phyloP scores from a whole-genome alignment of 2,329 filamentous ascomycete species.

The Ophiostoma himal-ulmi region DNA sequence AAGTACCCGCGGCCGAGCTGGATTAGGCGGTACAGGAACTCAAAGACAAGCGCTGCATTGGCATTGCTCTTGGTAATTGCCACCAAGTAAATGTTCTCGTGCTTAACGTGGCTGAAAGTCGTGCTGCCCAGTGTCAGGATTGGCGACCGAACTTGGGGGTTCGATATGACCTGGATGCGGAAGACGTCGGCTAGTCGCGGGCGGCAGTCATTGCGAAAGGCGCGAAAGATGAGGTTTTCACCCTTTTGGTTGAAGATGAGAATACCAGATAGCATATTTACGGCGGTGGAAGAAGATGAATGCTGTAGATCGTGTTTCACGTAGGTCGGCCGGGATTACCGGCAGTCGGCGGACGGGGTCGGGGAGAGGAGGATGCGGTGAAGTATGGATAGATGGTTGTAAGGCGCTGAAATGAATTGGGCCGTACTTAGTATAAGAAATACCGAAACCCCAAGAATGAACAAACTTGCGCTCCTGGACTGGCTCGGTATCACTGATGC shows the following conservation, averaged over 20 bases:
- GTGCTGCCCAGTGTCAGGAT: conserved; percentile 96
- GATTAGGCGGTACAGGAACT: conserved; percentile 92
- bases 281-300: neutral
- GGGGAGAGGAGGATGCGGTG: neutral
- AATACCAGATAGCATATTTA: conserved; percentile 83
- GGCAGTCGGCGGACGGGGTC: neutral
- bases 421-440: neutral
- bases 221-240: conserved; percentile 98
- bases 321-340: neutral
- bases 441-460: neutral
- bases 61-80: conserved; percentile 98
- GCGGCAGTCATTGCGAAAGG: conserved; percentile 97
- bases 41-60: conserved; percentile 95
- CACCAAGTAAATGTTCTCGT: conserved; percentile 97
- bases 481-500: neutral
- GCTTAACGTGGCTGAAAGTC: conserved; percentile 98
- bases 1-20: conserved; percentile 92
- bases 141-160: conserved; percentile 92
- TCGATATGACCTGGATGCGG: conserved; percentile 98
- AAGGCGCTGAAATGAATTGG: neutral
- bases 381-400: neutral
- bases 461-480: neutral
- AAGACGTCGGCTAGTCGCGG: conserved; percentile 97
- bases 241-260: conserved; percentile 99
- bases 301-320: neutral